These are phyloP conservation scores for Puccinia polysora DNA, from an alignment of 1,284 basidiomycete species.

Conservation along the genomic window DNA sequence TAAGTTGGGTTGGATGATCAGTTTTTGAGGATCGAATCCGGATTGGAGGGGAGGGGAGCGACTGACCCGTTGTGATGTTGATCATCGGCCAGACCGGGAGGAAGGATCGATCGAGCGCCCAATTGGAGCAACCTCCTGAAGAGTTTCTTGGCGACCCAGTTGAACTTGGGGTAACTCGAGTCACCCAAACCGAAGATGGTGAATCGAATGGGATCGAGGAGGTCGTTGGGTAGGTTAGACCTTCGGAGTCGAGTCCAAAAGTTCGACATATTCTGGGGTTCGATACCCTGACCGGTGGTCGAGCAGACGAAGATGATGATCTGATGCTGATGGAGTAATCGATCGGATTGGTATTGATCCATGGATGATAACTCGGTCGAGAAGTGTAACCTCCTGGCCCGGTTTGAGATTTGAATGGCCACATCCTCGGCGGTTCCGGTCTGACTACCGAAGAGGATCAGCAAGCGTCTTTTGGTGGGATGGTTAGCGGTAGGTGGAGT, in stretches of 20 bases:
- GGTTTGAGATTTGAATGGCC: constrained; percentile 70
- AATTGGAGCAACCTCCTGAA: constrained; percentile 67
- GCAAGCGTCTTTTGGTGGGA: constrained; percentile 48
- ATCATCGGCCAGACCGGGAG: constrained; percentile 69
- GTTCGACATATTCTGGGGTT: constrained; percentile 74
- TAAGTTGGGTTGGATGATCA: constrained; percentile 40
- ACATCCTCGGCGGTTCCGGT: constrained; percentile 82
- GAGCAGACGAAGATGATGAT: constrained; percentile 81
- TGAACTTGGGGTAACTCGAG: constrained; percentile 83
- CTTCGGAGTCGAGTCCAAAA: constrained; percentile 82
- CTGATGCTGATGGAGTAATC: constrained; percentile 58
- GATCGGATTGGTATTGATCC: constrained; percentile 64
- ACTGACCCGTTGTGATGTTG: constrained; percentile 55
- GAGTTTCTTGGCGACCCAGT: constrained; percentile 89
- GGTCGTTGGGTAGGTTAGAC: constrained; percentile 70
- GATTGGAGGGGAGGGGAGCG: not conserved
- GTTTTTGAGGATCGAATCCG: not conserved
- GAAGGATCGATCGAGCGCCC: constrained; percentile 67
- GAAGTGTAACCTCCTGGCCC: constrained; percentile 66
- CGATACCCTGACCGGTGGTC: constrained; percentile 83
- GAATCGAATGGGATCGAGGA: constrained; percentile 67
- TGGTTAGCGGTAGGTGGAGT: not conserved
- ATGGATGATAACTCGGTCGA: constrained; percentile 63
- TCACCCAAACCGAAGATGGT: constrained; percentile 87
- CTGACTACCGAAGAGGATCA: constrained; percentile 82